Evolutionary conservation across 257 asterid species (phyloP), one percentile per base, ranked within the genome.

Genomic region (Penstemon eatonii): DNA sequence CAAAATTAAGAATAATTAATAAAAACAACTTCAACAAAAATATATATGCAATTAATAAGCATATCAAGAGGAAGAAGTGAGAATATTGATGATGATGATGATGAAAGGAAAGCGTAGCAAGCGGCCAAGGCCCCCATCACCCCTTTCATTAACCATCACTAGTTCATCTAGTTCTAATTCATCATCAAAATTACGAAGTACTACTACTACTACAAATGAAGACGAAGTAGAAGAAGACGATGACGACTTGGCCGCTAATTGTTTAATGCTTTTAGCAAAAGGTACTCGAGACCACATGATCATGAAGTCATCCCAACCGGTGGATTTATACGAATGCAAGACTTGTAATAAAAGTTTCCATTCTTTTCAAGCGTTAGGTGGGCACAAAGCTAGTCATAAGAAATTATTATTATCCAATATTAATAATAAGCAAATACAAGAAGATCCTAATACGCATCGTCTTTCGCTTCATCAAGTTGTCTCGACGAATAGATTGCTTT

Each of bases 291-390:
- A 2, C n/a, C 52, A 46, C 72, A 59, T 18, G 10, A 69, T 71
- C 37, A 56, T 79, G 3, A 45, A 74, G 0, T 19, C 78, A 7
- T n/a, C 72, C 0, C 6, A 60, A 66, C 74, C 51, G 54, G 8
- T 73, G 13, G 85, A 79, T 46, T 81, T 78, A 4, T 92, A 86
- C 60, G 85, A 79, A 41, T 90, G 97, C 87, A 90, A 90, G 63
- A 92, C 97, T 5, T 92, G 98, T 40, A 72, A 69, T 52, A 65
- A 82, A 53, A 75, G 86, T 6, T 92, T 90, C 57, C 69, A 86
- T 50, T 90, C 98, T 0, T 92, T 92, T 56, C 98, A 92, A 77
- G 97, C 98, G 7, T 67, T 92, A 2, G 97, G 98, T 1, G 98
- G 98, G 0, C 98, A 92, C 66, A 79, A 96, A 0, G 93, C 98